Conservation (phyloP, 768 basidiomycete species). For the Termitomyces sp. region DNA sequence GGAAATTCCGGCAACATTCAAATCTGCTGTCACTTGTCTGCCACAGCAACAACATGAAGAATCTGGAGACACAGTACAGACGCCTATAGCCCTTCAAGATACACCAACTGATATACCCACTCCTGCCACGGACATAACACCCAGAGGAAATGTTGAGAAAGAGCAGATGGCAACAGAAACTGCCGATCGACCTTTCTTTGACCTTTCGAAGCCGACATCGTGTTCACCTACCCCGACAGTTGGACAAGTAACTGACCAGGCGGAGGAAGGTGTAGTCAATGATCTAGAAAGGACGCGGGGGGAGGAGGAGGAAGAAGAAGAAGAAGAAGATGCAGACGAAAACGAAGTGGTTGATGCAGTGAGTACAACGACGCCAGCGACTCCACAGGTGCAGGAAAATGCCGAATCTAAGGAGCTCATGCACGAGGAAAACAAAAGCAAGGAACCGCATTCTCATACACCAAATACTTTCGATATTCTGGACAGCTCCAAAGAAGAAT, state of each 20-base stretch:
- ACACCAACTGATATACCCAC: not conserved
- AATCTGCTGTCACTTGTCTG: not conserved
- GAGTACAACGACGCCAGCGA: slow-evolving; percentile 3
- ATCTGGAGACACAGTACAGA: not conserved
- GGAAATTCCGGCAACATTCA: not conserved
- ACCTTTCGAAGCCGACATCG: not conserved
- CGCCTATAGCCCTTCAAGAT: not conserved
- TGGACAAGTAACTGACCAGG: slow-evolving; percentile 6
- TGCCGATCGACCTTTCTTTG: not conserved
- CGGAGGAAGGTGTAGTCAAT: slow-evolving; percentile 1
- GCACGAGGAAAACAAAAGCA: not conserved
- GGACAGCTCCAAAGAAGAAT: not conserved
- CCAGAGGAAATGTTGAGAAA: not conserved
- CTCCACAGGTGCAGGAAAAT: not conserved
- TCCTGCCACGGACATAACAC: not conserved
- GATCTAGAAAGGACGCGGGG: slow-evolving; percentile 9
- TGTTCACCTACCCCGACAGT: not conserved
- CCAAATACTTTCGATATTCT: not conserved
- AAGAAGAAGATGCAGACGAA: slow-evolving; percentile 6
- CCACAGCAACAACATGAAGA: not conserved
- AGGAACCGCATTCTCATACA: not conserved
- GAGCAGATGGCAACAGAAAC: not conserved
- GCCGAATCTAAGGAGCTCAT: not conserved
- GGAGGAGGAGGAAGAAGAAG: slow-evolving; percentile 14
- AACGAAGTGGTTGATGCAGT: slow-evolving; percentile 7